Base-by-base conservation (phyloP, 495 filamentous ascomycete species). In the Aspergillus kassunensis region DNA sequence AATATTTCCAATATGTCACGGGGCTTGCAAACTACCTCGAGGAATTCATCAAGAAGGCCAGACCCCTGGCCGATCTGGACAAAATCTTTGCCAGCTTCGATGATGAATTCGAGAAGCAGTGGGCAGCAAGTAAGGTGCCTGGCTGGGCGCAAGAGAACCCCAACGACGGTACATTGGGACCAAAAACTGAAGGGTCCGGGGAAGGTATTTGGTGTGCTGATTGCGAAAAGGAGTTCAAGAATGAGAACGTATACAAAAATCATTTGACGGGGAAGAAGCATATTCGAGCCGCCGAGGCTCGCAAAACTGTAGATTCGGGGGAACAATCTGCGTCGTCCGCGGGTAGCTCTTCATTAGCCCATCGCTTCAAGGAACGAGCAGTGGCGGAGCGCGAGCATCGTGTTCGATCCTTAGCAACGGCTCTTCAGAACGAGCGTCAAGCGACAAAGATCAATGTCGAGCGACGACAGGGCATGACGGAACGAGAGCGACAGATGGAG, bases 241-340 rank as follows among this genome's bases (percentile, higher is more conserved):
- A 96, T 55, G 86, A 93, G 43, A 96, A 95, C 62, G 90, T 96
- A 40, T 96, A 95, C 73, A 89, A 88, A 59, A 83, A 80, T 31
- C 93, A 98, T 66, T 76, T 97, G 57, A 86, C 70, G 0, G 90
- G 90, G 18, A 91, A 95, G 74, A 97, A 96, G 66, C 93, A 98
- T 64, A 84, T 91, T 61, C 86, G 86, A 51, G 88, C 85, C 6
- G 90, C 87, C 4, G 83, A 88, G 60, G 78, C 74, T 29, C 70
- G 72, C 20, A 74, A 77, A 67, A 60, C 75, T 64, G 57, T 75
- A 56, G 54, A 64, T 8, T 51, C 65, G 7, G 59, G 46, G 6
- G 60, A 64, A 4, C 56, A 51, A 45, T 55, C 51, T 37, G 56
- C 63, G 15, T 49, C 64, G 19, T 35, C 63, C n/a, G 29, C 58